Evolutionary conservation across 176 grass and related monocot species (phyloP).

Genomic region (Musa itinerans): DNA sequence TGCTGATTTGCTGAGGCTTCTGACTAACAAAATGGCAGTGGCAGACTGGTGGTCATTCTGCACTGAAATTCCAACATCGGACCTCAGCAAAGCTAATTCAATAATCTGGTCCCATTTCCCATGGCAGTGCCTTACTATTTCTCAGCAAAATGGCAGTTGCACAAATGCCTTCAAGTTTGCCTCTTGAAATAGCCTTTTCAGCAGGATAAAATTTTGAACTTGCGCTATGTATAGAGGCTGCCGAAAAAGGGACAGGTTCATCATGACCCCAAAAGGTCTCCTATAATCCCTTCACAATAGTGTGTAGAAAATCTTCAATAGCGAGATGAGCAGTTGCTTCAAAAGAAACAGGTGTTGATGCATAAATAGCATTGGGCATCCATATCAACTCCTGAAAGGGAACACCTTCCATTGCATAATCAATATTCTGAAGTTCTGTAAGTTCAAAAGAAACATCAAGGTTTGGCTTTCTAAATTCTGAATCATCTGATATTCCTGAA

Average conservation of each 20-base stretch:
- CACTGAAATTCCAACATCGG: conserved; percentile 53
- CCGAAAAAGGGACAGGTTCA: conserved; percentile 60
- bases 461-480: conserved; percentile 32
- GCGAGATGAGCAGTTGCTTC: conserved; percentile 77
- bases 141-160: conserved; percentile 66
- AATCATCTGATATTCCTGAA: conserved; percentile 39
- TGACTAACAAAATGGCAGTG: conserved; percentile 58
- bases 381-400: conserved; percentile 72
- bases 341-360: conserved; percentile 54
- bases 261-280: conserved; percentile 85
- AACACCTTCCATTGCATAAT: conserved; percentile 69
- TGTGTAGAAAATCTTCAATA: conserved; percentile 83
- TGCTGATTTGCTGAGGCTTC: conserved; percentile 73
- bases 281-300: conserved; percentile 73
- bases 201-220: conserved; percentile 81
- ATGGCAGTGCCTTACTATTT: conserved; percentile 38
- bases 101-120: conserved; percentile 88
- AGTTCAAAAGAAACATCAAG: conserved; percentile 70
- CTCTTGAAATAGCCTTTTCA: conserved; percentile 66
- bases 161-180: conserved; percentile 69
- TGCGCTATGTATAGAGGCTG: conserved; percentile 81
- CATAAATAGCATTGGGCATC: conserved; percentile 75
- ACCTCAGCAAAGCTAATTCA: conserved; percentile 60
- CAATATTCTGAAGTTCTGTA: conserved; percentile 63
- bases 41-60: conserved; percentile 41